A percentile compares a stretch with the other conserved stretches of the same genome.
Evolutionary conservation across 2,329 filamentous ascomycete species (phyloP).

Genomic region (Domatiomyces globalis): DNA sequence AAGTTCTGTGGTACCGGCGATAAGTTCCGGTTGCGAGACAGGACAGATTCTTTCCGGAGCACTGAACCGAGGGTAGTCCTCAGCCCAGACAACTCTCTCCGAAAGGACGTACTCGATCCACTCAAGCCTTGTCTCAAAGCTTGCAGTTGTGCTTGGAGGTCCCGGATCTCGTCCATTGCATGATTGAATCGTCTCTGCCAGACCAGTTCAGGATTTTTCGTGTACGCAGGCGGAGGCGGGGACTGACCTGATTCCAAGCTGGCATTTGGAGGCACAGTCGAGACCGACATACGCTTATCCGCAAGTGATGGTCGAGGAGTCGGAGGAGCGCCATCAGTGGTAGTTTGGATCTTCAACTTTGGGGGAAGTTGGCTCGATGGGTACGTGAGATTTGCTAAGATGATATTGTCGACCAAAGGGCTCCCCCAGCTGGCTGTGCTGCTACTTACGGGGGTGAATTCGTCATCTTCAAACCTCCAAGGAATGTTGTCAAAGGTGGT

Average conservation of each 20-base stretch:
- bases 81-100: conserved; percentile 13
- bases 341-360: background rate
- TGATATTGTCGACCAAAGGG: conserved; percentile 6
- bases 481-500: conserved; percentile 14
- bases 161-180: conserved; percentile 13
- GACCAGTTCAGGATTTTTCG: conserved; percentile 11
- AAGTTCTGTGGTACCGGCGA: background rate
- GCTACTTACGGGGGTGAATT: conserved; percentile 15
- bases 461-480: conserved; percentile 16
- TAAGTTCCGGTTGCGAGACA: conserved; percentile 5
- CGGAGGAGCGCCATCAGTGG: background rate
- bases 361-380: background rate
- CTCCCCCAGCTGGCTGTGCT: conserved; percentile 17
- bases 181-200: conserved; percentile 11
- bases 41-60: conserved; percentile 13
- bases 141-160: conserved; percentile 9
- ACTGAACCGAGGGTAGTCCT: conserved; percentile 13
- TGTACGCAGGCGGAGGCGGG: conserved; percentile 10
- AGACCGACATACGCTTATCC: background rate
- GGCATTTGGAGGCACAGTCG: background rate
- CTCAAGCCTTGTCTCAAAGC: conserved; percentile 8
- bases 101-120: conserved; percentile 8
- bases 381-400: background rate
- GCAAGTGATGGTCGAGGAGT: background rate
- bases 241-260: background rate